These are phyloP conservation scores for Backusella parvicylindrica DNA, from an alignment of 192 early-diverging fungal species.

Conservation along the genomic window DNA sequence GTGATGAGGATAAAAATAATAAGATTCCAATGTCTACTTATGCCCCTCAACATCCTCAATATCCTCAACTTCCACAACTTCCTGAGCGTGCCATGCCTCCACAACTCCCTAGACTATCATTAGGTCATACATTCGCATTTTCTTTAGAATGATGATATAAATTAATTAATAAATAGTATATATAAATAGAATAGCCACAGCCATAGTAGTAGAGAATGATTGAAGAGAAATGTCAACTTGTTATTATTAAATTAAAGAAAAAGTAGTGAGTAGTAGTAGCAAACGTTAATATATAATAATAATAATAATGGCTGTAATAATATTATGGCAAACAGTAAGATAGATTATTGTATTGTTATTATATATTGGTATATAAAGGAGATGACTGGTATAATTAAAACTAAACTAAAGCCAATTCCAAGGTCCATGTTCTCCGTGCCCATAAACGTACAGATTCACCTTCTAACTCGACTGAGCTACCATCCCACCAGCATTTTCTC, in stretches of 20 bases:
- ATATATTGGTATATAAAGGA: constrained; percentile 1
- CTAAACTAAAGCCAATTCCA: constrained; percentile 69
- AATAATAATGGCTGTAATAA: too few species aligned
- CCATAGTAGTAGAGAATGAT: too few species aligned
- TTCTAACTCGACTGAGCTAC: constrained; percentile 59
- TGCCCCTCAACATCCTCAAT: background rate
- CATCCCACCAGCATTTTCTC: constrained; percentile 87
- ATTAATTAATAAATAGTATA: background rate
- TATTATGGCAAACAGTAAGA: too few species aligned
- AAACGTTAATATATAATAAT: background rate
- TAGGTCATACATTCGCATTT: constrained; percentile 7
- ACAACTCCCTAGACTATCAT: background rate
- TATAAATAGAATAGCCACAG: background rate
- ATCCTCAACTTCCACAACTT: background rate
- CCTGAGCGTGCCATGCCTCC: background rate
- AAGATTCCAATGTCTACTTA: background rate
- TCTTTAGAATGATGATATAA: background rate
- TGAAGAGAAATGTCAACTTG: background rate
- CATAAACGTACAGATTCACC: constrained; percentile 59
- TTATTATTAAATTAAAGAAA: background rate
- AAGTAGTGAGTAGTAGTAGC: background rate
- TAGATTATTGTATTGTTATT: background rate
- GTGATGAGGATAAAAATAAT: background rate
- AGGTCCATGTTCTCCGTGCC: constrained; percentile 78
- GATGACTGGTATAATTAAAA: background rate